A percentile compares a stretch with the other conserved stretches of the same genome.
Conservation (phyloP, 2,329 filamentous ascomycete genomes). For the Aspergillus puulaauensis region DNA sequence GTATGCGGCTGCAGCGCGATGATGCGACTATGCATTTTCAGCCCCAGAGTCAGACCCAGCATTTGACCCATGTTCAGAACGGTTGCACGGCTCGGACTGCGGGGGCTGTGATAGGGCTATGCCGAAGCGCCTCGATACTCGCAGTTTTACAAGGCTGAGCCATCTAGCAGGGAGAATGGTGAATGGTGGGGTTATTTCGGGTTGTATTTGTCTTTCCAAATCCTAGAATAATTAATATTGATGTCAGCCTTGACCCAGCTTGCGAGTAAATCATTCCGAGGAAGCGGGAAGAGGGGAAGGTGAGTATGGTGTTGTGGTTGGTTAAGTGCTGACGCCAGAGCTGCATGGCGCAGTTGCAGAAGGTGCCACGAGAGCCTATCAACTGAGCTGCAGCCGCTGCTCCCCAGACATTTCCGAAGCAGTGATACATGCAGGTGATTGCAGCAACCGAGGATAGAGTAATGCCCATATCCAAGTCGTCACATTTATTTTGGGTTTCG, state of each 20-base stretch:
- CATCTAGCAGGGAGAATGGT: neutral
- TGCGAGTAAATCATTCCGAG: neutral
- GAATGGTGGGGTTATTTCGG: slow-evolving; percentile 35
- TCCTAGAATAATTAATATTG: slow-evolving; percentile 57
- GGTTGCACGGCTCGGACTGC: neutral
- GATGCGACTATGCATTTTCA: slow-evolving; percentile 10
- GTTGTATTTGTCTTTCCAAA: slow-evolving; percentile 96
- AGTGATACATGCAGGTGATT: slow-evolving; percentile 17
- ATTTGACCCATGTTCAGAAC: neutral
- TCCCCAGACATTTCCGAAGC: slow-evolving; percentile 8
- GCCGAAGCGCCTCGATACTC: neutral
- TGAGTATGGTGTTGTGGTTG: slow-evolving; percentile 18
- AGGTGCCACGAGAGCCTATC: slow-evolving; percentile 21
- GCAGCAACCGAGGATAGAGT: slow-evolving; percentile 5
- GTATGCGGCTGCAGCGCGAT: neutral
- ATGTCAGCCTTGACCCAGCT: slow-evolving; percentile 21
- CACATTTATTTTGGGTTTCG: slow-evolving; percentile 3
- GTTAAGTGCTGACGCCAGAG: slow-evolving; percentile 15
- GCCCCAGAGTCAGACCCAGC: slow-evolving; percentile 7
- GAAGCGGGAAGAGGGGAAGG: neutral
- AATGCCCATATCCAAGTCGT: slow-evolving; percentile 1
- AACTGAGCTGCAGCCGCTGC: slow-evolving; percentile 15
- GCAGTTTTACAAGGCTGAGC: neutral
- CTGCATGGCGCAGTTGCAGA: slow-evolving; percentile 17
- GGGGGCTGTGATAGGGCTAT: neutral